These are phyloP conservation scores for Dactylellina drechsleri DNA, from an alignment of 2,329 filamentous ascomycete species.

Conservation along the genomic window DNA sequence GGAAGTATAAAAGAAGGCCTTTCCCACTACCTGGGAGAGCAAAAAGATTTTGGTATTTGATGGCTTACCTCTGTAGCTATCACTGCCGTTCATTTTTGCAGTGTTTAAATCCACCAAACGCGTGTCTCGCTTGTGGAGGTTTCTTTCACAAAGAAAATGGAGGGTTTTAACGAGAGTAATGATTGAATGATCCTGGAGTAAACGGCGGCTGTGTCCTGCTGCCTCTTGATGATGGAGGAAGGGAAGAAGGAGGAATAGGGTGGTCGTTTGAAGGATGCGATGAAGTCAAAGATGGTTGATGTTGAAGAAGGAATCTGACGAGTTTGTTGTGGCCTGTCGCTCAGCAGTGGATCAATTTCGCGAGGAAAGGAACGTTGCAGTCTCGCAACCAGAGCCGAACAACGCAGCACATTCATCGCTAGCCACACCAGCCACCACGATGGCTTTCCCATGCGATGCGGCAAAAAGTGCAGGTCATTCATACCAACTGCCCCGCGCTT, in stretches of 20 bases:
- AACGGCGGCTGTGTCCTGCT: not conserved
- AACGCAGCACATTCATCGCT: conserved; percentile 11
- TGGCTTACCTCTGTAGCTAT: conserved; percentile 52
- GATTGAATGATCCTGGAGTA: not conserved
- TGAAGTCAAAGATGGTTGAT: conserved; percentile 3
- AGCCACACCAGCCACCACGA: conserved; percentile 17
- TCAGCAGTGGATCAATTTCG: conserved; percentile 34
- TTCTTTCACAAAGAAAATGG: not conserved
- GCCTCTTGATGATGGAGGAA: not conserved
- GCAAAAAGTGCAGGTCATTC: not conserved
- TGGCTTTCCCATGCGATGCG: conserved; percentile 15
- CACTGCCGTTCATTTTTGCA: conserved; percentile 50
- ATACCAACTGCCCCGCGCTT: conserved; percentile 31
- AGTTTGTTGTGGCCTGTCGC: conserved; percentile 27
- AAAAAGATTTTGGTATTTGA: conserved; percentile 2
- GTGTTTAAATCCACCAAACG: not conserved
- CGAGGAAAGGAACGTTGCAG: conserved; percentile 46
- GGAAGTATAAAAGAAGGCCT: conserved; percentile 52
- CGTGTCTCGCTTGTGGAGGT: not conserved
- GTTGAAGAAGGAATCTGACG: conserved; percentile 18
- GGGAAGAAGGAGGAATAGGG: not conserved
- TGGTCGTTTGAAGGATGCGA: not conserved
- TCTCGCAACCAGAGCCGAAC: no score
- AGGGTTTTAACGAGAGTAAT: not conserved
- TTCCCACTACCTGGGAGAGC: conserved; percentile 28